Conservation (phyloP, 208 protist genomes). For the Leishmania guyanensis region DNA sequence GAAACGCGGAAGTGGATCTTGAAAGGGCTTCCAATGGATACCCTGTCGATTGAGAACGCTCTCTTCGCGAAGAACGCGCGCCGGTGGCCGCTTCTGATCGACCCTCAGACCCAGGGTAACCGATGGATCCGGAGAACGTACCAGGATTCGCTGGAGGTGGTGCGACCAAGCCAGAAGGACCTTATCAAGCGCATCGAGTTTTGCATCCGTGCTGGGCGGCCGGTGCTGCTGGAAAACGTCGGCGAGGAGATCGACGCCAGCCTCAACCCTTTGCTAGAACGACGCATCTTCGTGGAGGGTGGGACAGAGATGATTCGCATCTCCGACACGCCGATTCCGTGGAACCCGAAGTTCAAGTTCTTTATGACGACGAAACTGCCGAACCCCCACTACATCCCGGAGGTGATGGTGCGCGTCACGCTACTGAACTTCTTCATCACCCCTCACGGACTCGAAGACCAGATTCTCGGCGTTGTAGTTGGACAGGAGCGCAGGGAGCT, state of each 20-base stretch:
- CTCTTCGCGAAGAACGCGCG: conserved; percentile 95
- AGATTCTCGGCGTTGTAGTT: conserved; percentile 97
- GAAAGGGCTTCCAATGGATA: conserved; percentile 96
- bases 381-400: conserved; percentile 98
- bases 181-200: conserved; percentile 96
- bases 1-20: conserved; percentile 94
- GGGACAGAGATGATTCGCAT: conserved; percentile 96
- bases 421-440: conserved; percentile 99
- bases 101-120: conserved; percentile 98
- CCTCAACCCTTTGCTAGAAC: conserved; percentile 95
- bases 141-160: conserved; percentile 94
- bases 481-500: conserved; percentile 97
- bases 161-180: conserved; percentile 96
- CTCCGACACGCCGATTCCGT: conserved; percentile 96
- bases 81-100: conserved; percentile 98
- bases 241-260: conserved; percentile 95
- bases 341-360: conserved; percentile 97
- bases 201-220: conserved; percentile 93
- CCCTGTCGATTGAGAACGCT: conserved; percentile 97
- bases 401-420: conserved; percentile 97
- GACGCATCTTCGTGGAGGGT: conserved; percentile 94
- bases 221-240: conserved; percentile 97
- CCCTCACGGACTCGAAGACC: conserved; percentile 97
- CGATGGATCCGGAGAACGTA: conserved; percentile 98
- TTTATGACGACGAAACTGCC: conserved; percentile 98